Conservation (phyloP, 2,329 filamentous ascomycete genomes). For the Esteya vermicola region DNA sequence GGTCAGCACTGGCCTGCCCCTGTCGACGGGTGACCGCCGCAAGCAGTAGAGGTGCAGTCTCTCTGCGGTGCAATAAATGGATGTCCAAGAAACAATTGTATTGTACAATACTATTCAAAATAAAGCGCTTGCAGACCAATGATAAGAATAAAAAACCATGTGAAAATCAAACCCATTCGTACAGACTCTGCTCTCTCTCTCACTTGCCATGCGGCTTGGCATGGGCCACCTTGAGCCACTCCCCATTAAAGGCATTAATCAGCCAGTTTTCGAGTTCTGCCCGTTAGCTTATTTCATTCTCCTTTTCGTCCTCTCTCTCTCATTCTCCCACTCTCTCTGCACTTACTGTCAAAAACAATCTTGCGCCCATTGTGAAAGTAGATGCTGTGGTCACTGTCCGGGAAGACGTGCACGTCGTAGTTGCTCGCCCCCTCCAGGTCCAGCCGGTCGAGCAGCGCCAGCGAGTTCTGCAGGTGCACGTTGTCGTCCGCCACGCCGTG, state of each 20-base stretch:
- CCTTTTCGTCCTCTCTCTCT: no score
- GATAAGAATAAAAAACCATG: neutral
- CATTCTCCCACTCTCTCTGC: no score
- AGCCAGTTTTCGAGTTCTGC: constrained; percentile 77
- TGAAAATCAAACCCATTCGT: neutral
- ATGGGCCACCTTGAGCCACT: constrained; percentile 56
- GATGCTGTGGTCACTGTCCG: constrained; percentile 90
- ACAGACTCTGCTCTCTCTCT: neutral
- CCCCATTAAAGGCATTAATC: constrained; percentile 93
- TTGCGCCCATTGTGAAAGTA: constrained; percentile 85
- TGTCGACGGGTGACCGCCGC: neutral
- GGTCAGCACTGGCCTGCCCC: no score
- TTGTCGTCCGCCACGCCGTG: constrained; percentile 96
- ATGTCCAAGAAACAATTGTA: neutral
- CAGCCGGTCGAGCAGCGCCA: constrained; percentile 74
- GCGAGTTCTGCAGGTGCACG: constrained; percentile 89
- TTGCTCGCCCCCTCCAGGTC: constrained; percentile 74
- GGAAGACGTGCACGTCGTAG: constrained; percentile 93
- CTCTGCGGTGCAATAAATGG: neutral
- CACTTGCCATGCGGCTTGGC: constrained; percentile 29
- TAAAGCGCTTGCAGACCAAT: neutral
- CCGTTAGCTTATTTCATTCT: constrained; percentile 16
- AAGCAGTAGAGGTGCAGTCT: neutral
- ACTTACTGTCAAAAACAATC: constrained; percentile 87
- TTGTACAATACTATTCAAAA: neutral